phyloP scores from a whole-genome alignment of 768 basidiomycete genomes.

The Phanerochaete carnosa region DNA sequence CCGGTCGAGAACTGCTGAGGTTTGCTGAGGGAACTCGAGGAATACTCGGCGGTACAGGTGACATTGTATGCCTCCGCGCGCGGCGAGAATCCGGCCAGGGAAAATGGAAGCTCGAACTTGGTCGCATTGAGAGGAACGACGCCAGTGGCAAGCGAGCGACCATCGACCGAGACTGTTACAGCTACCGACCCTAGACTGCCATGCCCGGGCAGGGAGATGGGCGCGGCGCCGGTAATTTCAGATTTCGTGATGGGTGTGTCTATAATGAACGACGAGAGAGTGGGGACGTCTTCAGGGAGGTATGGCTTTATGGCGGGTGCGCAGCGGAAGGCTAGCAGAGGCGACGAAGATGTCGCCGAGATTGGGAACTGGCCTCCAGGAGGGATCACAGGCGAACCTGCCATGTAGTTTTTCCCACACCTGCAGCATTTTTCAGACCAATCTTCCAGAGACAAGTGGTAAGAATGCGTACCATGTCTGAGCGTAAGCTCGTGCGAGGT shows the following conservation, averaged over 20 bases:
- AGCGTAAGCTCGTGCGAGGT: not conserved
- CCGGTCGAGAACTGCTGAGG: constrained; percentile 31
- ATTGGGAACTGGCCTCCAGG: constrained; percentile 45
- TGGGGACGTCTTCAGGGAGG: constrained; percentile 37
- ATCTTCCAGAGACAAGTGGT: not conserved
- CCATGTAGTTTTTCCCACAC: constrained; percentile 51
- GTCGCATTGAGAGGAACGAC: constrained; percentile 36
- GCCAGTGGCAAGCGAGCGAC: constrained; percentile 21
- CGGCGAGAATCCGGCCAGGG: constrained; percentile 27
- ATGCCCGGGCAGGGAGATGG: constrained; percentile 24
- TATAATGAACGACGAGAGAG: constrained; percentile 30
- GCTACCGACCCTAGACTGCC: constrained; percentile 10
- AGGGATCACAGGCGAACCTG: constrained; percentile 36
- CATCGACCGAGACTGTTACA: constrained; percentile 31
- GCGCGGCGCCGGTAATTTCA: constrained; percentile 31
- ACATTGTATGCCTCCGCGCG: constrained; percentile 30
- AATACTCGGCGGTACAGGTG: constrained; percentile 32
- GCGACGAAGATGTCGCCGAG: constrained; percentile 29
- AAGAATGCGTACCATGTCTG: not conserved
- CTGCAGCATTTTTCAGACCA: constrained; percentile 22
- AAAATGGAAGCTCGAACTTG: constrained; percentile 32
- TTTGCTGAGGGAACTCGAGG: constrained; percentile 3
- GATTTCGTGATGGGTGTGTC: constrained; percentile 36
- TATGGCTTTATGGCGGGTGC: constrained; percentile 46
- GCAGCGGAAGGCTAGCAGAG: constrained; percentile 45